Conservation (phyloP, 2,329 filamentous ascomycete species). For the Alternaria viburni region DNA sequence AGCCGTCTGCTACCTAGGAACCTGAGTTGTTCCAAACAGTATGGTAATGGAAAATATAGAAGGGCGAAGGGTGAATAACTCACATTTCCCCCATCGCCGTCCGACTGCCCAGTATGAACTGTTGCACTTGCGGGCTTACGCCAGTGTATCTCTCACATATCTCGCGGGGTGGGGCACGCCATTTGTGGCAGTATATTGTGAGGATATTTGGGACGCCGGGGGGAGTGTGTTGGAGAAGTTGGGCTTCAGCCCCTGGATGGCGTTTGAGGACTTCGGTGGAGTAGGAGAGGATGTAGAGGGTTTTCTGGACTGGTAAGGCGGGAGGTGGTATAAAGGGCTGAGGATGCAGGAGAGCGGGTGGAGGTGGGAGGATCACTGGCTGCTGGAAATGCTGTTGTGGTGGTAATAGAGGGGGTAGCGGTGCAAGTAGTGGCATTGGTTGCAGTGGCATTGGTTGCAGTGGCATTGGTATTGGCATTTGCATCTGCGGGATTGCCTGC, state of each 20-base stretch:
- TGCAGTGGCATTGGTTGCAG: neutral
- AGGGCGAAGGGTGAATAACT: neutral
- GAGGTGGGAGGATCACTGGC: neutral
- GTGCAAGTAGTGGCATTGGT: neutral
- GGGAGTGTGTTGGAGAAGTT: neutral
- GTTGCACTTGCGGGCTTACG: slow-evolving; percentile 16
- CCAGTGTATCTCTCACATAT: slow-evolving; percentile 21
- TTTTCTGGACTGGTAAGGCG: neutral
- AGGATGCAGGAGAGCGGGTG: neutral
- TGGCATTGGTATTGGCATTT: neutral
- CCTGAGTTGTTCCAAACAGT: neutral
- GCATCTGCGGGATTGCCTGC: neutral
- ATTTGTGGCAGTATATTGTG: slow-evolving; percentile 5
- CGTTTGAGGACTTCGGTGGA: neutral
- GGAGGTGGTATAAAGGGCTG: neutral
- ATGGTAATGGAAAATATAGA: accelerated
- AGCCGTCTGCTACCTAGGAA: neutral
- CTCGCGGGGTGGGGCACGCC: slow-evolving; percentile 10
- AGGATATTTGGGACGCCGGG: neutral
- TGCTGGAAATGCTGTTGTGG: neutral
- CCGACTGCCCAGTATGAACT: slow-evolving; percentile 12
- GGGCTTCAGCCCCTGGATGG: neutral
- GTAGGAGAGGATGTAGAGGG: slow-evolving; percentile 1
- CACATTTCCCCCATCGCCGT: slow-evolving; percentile 4
- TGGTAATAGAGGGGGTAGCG: neutral